Base-by-base conservation (phyloP, 345 rosid species). In the Gossypium australe region DNA sequence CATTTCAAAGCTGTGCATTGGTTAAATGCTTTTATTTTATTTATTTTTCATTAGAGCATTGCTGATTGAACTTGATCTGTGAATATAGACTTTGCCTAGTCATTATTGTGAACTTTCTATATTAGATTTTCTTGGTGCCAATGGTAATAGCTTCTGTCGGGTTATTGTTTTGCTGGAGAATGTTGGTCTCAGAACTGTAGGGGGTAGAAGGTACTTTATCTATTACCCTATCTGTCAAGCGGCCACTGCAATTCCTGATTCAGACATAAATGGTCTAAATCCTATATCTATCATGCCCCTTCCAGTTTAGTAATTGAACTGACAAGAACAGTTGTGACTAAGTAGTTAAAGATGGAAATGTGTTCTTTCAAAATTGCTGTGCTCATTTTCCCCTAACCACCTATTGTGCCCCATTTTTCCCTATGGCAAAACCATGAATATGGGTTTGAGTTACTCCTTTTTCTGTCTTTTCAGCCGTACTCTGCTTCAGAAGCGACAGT, bases 401-500 rank as follows among this genome's bases (percentile, higher is more conserved):
- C n/a, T 5, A 5, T 34, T 34, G 1, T 69, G 24, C 14, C 4
- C 18, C 11, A 7, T 29, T 41, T 68, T 18, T 10, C 47, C 29
- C 24, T 10, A 52, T 13, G 10, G 29, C 3, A 10, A 70, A 52
- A 70, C 27, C 45, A 49, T 64, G 16, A 59, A 25, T 61, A 47
- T 72, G 75, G 58, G 38, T 77, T 78, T 84, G 73, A 82, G 75
- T 22, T 53, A 44, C 5, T 56, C 22, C 12, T 67, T 75, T 67
- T 75, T 49, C 67, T 68, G 70, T 69, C 73, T 84, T 71, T 86
- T 64, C 89, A 91, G 97, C 84, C 91, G 93, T 55, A 88, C 83
- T 38, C 97, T 91, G 57, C 97, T 94, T 71, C 97, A 87, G 84
- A 90, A 87, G 86, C 87, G 97, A 71, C 94, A 87, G 78, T 95